Conservation (phyloP, 1,284 basidiomycete genomes). For the Coniferiporia weirii region DNA sequence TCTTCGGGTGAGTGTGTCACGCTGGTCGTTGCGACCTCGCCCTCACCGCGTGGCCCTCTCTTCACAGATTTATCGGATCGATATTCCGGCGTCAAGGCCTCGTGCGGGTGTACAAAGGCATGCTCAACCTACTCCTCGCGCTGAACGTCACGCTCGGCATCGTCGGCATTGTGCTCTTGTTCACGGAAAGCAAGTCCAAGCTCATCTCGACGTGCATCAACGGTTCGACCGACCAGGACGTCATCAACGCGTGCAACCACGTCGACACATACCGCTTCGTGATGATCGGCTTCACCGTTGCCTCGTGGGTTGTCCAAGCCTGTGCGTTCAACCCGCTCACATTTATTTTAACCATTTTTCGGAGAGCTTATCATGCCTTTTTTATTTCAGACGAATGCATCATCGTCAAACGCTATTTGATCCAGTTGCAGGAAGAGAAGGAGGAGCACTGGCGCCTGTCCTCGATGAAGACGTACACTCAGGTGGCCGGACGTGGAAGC, state of each 20-base stretch:
- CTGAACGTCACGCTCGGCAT: slow-evolving; percentile 9
- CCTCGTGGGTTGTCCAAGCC: slow-evolving; percentile 12
- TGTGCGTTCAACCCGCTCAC: slow-evolving; percentile 6
- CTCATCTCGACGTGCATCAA: slow-evolving; percentile 9
- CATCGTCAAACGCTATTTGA: slow-evolving; percentile 16
- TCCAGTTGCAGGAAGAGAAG: slow-evolving; percentile 16
- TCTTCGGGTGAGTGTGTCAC: slow-evolving; percentile 21
- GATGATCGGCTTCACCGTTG: neutral
- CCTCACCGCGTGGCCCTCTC: neutral
- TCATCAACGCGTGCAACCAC: slow-evolving; percentile 12
- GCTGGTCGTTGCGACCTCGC: no score
- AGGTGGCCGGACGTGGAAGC: slow-evolving; percentile 10
- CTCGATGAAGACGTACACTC: slow-evolving; percentile 12
- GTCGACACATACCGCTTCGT: slow-evolving; percentile 1
- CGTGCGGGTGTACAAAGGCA: slow-evolving; percentile 22
- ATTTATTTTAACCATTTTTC: no score
- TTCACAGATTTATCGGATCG: slow-evolving; percentile 22
- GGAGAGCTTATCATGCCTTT: neutral
- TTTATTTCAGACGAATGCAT: slow-evolving; percentile 12
- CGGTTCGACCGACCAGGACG: slow-evolving; percentile 10
- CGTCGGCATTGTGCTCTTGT: slow-evolving; percentile 3
- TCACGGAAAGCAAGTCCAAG: slow-evolving; percentile 1
- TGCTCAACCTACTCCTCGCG: slow-evolving; percentile 13
- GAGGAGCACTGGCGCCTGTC: slow-evolving; percentile 14
- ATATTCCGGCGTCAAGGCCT: slow-evolving; percentile 22